Conservation (phyloP, 371 early-diverging fungal genomes). For the Syncephalastrum monosporum region DNA sequence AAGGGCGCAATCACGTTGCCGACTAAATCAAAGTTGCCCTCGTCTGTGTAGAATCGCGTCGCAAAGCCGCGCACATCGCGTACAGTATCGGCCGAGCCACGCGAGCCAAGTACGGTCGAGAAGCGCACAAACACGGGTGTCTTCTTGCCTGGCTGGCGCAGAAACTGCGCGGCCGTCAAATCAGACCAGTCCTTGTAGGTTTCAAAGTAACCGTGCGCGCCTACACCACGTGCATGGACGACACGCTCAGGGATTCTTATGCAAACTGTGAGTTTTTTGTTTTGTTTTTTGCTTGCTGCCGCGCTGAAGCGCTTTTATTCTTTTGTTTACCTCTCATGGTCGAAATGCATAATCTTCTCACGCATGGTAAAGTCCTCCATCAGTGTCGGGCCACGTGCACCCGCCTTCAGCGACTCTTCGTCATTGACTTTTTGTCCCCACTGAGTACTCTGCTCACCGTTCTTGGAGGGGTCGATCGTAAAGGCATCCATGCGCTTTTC, state of each 20-base stretch:
- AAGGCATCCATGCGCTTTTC: conserved; percentile 10
- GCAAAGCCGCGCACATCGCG: conserved; percentile 63
- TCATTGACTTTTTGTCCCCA: conserved; percentile 14
- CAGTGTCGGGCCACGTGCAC: conserved; percentile 40
- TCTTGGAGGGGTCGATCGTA: conserved; percentile 5
- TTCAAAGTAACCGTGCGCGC: conserved; percentile 58
- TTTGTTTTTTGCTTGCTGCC: not conserved
- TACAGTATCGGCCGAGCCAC: conserved; percentile 53
- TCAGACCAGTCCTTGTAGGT: conserved; percentile 38
- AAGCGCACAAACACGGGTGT: conserved; percentile 59
- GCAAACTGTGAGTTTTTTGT: not conserved
- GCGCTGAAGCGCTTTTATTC: not conserved
- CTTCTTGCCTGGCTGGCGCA: conserved; percentile 31
- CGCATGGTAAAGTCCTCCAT: conserved; percentile 45
- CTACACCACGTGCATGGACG: conserved; percentile 56
- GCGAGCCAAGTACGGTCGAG: conserved; percentile 54
- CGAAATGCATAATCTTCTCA: conserved; percentile 54
- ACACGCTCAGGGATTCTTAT: conserved; percentile 56
- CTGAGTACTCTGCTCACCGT: not conserved
- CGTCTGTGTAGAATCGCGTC: conserved; percentile 59
- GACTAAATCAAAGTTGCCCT: conserved; percentile 56
- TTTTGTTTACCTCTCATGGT: conserved; percentile 7
- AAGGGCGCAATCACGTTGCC: conserved; percentile 52
- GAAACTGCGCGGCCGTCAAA: conserved; percentile 44
- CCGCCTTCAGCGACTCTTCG: conserved; percentile 24